These are phyloP conservation scores for Phialocephala sp. DNA, from an alignment of 2,329 filamentous ascomycete species.

Conservation along the genomic window DNA sequence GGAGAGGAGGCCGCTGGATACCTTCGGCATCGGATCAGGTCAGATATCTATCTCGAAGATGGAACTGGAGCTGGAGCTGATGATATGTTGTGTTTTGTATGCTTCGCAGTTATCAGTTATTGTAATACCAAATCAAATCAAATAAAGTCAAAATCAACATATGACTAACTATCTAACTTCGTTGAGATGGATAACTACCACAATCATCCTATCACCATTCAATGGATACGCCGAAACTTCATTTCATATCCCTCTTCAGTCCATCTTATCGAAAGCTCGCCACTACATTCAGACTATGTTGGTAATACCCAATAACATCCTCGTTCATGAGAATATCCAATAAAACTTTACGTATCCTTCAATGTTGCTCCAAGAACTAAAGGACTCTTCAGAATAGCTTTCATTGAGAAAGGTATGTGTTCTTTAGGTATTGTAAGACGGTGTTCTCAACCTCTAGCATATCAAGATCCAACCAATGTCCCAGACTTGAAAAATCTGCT, in stretches of 20 bases:
- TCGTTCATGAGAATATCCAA: constrained; percentile 34
- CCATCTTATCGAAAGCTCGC: constrained; percentile 37
- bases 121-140: constrained; percentile 30
- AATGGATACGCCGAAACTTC: constrained; percentile 38
- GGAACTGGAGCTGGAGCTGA: too few relatives aligned
- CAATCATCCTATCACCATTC: constrained; percentile 32
- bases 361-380: constrained; percentile 37
- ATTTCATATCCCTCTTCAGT: constrained; percentile 39
- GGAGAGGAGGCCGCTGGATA: background rate
- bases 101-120: constrained; percentile 29
- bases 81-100: too few relatives aligned
- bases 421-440: constrained; percentile 46
- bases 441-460: constrained; percentile 49
- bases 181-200: constrained; percentile 35
- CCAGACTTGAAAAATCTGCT: constrained; percentile 45
- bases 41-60: constrained; percentile 22
- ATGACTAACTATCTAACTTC: constrained; percentile 25
- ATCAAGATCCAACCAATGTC: constrained; percentile 50
- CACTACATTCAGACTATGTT: constrained; percentile 35
- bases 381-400: constrained; percentile 47
- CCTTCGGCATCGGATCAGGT: background rate
- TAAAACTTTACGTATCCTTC: constrained; percentile 30
- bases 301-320: constrained; percentile 38
- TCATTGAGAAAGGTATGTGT: constrained; percentile 49
- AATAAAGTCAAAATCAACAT: constrained; percentile 33